A percentile compares a stretch with the other conserved stretches of the same genome.
phyloP scores from a whole-genome alignment of 2,329 filamentous ascomycete species.

The Keithomyces neogunnii region DNA sequence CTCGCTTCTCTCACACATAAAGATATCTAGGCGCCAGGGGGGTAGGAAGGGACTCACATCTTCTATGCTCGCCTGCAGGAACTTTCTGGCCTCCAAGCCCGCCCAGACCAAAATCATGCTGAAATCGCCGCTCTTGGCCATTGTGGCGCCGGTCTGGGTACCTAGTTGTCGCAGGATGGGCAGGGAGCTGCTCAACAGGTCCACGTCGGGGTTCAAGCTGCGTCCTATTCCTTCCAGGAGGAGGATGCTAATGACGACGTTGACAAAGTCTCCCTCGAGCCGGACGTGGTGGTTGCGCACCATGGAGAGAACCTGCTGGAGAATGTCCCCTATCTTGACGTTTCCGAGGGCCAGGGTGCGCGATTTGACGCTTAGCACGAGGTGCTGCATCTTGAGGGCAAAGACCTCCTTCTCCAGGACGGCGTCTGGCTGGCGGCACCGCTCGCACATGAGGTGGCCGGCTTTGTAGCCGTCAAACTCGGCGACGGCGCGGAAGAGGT shows the following conservation, averaged over 20 bases:
- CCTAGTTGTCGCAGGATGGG: slow-evolving; percentile 86
- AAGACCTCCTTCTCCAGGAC: slow-evolving; percentile 88
- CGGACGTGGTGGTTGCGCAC: slow-evolving; percentile 87
- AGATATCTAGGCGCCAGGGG: background rate
- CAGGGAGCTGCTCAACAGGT: slow-evolving; percentile 76
- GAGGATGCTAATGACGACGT: slow-evolving; percentile 91
- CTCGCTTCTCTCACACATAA: slow-evolving; percentile 5
- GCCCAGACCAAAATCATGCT: slow-evolving; percentile 89
- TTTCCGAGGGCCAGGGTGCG: slow-evolving; percentile 86
- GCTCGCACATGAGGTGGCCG: slow-evolving; percentile 90
- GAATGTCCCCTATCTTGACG: slow-evolving; percentile 90
- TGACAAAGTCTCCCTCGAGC: slow-evolving; percentile 95
- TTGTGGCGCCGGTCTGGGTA: slow-evolving; percentile 62
- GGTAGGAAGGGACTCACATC: slow-evolving; percentile 49
- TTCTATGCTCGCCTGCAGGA: slow-evolving; percentile 83
- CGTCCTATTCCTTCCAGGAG: slow-evolving; percentile 90
- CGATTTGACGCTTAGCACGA: slow-evolving; percentile 84
- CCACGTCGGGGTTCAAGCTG: slow-evolving; percentile 74
- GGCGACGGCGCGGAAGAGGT: slow-evolving; percentile 89
- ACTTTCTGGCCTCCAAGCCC: slow-evolving; percentile 78
- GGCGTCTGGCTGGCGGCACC: slow-evolving; percentile 83
- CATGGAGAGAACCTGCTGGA: slow-evolving; percentile 86
- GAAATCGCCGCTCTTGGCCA: slow-evolving; percentile 65
- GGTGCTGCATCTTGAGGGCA: slow-evolving; percentile 91
- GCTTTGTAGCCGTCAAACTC: slow-evolving; percentile 97